Percentiles rank a stretch among this genome's conserved stretches.
Conservation (phyloP, 371 early-diverging fungal genomes). For the Mortierella sp. region DNA sequence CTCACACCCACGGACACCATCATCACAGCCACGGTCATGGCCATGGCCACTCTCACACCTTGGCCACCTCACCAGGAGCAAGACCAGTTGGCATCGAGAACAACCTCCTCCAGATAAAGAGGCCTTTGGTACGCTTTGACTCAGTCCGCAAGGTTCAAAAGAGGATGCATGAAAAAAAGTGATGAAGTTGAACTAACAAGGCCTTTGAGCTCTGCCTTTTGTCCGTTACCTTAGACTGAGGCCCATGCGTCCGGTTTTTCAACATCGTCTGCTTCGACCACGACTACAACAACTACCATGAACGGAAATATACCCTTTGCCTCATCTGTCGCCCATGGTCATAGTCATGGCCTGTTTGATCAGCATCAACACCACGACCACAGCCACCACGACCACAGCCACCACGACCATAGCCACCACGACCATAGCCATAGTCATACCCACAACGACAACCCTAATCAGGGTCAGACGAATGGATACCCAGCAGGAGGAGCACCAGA, state of each 20-base stretch:
- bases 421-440: slow-evolving; percentile 12
- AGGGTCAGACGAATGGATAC: slow-evolving; percentile 25
- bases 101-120: slow-evolving; percentile 25
- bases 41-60: slow-evolving; percentile 18
- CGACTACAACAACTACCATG: slow-evolving; percentile 14
- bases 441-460: slow-evolving; percentile 10
- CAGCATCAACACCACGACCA: slow-evolving; percentile 18
- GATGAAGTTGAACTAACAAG: background rate
- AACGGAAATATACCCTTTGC: slow-evolving; percentile 51
- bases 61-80: slow-evolving; percentile 15
- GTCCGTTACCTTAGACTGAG: slow-evolving; percentile 13
- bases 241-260: slow-evolving; percentile 17
- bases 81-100: slow-evolving; percentile 33
- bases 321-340: slow-evolving; percentile 25
- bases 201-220: background rate
- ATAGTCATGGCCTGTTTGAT: slow-evolving; percentile 15
- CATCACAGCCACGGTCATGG: slow-evolving; percentile 21
- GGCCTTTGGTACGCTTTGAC: slow-evolving; percentile 29
- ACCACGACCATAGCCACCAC: slow-evolving; percentile 24
- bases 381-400: slow-evolving; percentile 1
- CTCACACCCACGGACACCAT: slow-evolving; percentile 24
- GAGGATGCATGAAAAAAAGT: background rate
- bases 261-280: slow-evolving; percentile 24
- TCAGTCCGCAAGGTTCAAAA: background rate
- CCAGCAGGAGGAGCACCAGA: slow-evolving; percentile 10